Evolutionary conservation across 345 rosid genomes (phyloP).

Genomic region (Eucalyptus erythrocorys): DNA sequence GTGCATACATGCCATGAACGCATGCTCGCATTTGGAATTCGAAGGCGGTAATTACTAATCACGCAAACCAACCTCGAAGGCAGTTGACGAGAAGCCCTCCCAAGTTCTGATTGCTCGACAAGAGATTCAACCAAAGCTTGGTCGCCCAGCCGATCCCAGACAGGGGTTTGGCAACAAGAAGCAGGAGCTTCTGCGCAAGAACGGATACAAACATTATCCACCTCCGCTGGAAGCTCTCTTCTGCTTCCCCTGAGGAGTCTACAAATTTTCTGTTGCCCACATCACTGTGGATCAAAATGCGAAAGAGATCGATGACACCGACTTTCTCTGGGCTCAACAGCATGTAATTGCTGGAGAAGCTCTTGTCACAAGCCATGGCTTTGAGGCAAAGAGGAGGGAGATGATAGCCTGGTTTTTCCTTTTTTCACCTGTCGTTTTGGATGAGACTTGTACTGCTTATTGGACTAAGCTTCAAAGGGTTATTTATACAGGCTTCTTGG

Average conservation of each 20-base stretch:
- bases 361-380: conserved; percentile 13
- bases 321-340: conserved; percentile 46
- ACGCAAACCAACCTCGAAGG: conserved; percentile 7
- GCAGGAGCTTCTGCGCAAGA: conserved; percentile 28
- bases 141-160: conserved; percentile 19
- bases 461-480: not conserved
- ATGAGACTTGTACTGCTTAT: not conserved
- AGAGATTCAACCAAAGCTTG: conserved; percentile 36
- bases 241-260: conserved; percentile 18
- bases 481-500: not conserved
- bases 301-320: conserved; percentile 24
- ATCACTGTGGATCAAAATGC: conserved; percentile 23
- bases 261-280: conserved; percentile 26
- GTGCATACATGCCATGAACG: not conserved
- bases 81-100: conserved; percentile 12
- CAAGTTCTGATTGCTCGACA: conserved; percentile 19
- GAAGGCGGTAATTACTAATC: not conserved
- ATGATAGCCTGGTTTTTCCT: not conserved
- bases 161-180: conserved; percentile 19
- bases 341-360: conserved; percentile 25
- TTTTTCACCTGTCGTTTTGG: not conserved
- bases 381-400: not conserved
- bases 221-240: conserved; percentile 27
- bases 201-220: conserved; percentile 49
- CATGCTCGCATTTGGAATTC: not conserved